Evolutionary conservation across 2,329 filamentous ascomycete species (phyloP), one percentile per base, ranked within the genome.

Genomic region (Fonsecaea multimorphosa): DNA sequence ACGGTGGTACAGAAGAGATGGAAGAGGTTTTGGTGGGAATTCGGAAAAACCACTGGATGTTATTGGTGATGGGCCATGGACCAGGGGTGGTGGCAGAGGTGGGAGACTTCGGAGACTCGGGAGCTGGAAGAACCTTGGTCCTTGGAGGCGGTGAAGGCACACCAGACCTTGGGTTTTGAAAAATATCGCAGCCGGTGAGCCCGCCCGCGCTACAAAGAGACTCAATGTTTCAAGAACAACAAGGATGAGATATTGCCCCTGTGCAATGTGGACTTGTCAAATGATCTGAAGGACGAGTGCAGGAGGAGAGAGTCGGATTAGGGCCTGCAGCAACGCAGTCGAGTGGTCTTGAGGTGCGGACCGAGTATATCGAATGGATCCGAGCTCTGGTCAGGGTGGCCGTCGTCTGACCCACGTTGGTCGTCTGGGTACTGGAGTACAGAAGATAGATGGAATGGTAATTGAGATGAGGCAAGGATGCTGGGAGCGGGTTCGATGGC

Each of bases 1-100:
- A 64, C 61, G 51, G 65, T 69, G 59, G 54, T 67, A 69, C 65
- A 66, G 52, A 61, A 53, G 53, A 44, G 62, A 51, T 31, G 51
- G 55, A 58, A 24, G 38, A 57, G 32, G 40, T 40, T 54, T 59
- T 44, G 63, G 56, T 34, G 56, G 38, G 58, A 57, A 40, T 53
- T 44, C 8, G 27, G 55, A 31, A 54, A 51, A 31, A 40, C 9
- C 44, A 24, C 19, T 31, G 52, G 53, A 64, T 65, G 27, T 69
- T 69, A 69, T 67, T 69, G 67, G 67, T 59, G 62, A 58, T 44
- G 62, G 56, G 46, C 54, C 38, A 66, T 61, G 19, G 58, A 61
- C 56, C 31, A n/a, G n/a, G n/a, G n/a, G 16, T n/a, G 31, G 58
- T 53, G 57, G 44, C 5, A 60, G 44, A 22, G 51, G 19, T 49